Base-by-base conservation (phyloP, 2,329 filamentous ascomycete genomes). In the Teratosphaeriaceae sp. region DNA sequence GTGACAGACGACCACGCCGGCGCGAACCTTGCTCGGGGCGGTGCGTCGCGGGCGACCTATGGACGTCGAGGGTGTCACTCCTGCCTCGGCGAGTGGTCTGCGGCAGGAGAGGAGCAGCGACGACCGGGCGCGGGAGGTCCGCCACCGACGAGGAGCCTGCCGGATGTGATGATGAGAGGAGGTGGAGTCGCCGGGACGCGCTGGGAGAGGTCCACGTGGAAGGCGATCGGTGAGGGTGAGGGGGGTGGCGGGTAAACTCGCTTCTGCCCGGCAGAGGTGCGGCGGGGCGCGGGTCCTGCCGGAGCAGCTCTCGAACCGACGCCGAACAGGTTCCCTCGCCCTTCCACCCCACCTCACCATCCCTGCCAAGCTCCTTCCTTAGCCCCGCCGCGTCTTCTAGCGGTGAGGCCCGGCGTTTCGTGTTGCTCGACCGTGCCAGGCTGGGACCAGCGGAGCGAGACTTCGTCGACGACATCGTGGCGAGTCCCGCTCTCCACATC, bases 351-450 rank as follows among this genome's bases (percentile, higher is more conserved):
- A n/a, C 43, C 16, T 35, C 37, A 26, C 20, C 34, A 21, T 37
- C 22, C 29, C 23, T 20, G 7, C 9, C 24, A 39, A 20, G 31
- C 37, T 41, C 38, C 38, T 27, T 15, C 29, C 29, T 19, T 9
- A 12, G 37, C 9, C 18, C 24, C 18, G 35, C n/a, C 31, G 29
- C 15, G 34, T 12, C 22, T 48, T 47, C 38, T 45, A 31, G 50
- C 50, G 50, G 50, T 52, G 50, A 52, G 39, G 40, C 48, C 48
- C 38, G 41, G 26, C 20, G 30, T 47, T 48, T 42, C 43, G 38
- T 30, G 38, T 40, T 15, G 3, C 22, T 24, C 3, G 3, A 3
- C 16, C 24, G 21, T 9, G 16, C 9, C 30, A 18, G 15, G 7
- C 9, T 9, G 9, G 9, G 9, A 34, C n/a, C n/a, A n/a, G n/a